Evolutionary conservation across 129 eudicot species (phyloP), one percentile per base, ranked within the genome.

Genomic region (Ambrosia trifida): DNA sequence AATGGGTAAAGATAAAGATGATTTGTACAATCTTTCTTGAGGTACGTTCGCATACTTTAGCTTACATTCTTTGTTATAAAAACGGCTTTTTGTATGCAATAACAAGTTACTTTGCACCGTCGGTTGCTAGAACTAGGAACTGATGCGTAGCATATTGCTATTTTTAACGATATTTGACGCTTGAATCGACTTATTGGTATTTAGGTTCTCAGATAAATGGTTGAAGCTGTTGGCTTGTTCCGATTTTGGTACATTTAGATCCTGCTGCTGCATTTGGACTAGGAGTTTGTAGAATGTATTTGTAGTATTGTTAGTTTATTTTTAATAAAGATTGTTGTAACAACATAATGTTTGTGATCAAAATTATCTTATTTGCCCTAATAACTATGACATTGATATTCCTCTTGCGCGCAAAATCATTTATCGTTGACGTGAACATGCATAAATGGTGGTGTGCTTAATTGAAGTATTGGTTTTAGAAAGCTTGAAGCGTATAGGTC

Each of bases 1-100:
- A 0, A 79, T 87, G 89, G 88, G 83, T 18, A 84, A 85, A 77
- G 65, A 59, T 14, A 59, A 31, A 31, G 82, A 82, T 46, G 75
- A 71, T 17, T 81, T 72, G 1, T 11, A 72, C 46, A 50, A 84
- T 70, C 64, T 74, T 35, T 56, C 73, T 19, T 64, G 64, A 84
- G 85, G 79, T 85, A 69, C 71, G 43, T 66, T 2, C 60, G 18
- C 36, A 28, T 11, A 32, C 30, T 68, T 11, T 56, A 74, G 57
- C 62, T 70, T 52, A 58, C 36, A 40, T 40, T 40, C 66, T 17
- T 17, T 38, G 13, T 31, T 30, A 24, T 24, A 24, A 24, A 24
- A 24, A n/a, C n/a, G n/a, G n/a, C n/a, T n/a, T n/a, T n/a, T n/a
- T n/a, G n/a, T n/a, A n/a, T n/a, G n/a, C n/a, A n/a, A n/a, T n/a